Evolutionary conservation across 305 asterid species (phyloP), one percentile per base, ranked within the genome.

Genomic region (Andrographis paniculata): DNA sequence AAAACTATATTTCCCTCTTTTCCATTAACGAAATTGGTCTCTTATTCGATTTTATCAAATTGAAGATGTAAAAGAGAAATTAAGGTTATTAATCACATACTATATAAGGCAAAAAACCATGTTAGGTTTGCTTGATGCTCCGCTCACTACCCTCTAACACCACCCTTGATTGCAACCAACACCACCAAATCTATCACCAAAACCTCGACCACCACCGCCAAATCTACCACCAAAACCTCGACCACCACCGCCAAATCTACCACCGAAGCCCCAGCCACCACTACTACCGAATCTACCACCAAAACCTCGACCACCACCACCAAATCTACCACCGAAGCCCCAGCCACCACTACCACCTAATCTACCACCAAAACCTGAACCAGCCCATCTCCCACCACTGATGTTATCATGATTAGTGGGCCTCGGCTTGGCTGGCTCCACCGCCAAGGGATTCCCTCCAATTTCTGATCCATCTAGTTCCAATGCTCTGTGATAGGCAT

Each of bases 401-500:
- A 59, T 23, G 13, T 66, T 51, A 36, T 70, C 64, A 24, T 52
- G 48, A 3, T 61, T 17, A 48, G 67, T 73, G 41, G 30, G 65
- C 67, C 75, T 78, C 16, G 94, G 88, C 52, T 45, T 86, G 0
- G 95, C 93, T 69, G 74, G 89, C 35, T 73, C 68, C 57, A 91
- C 96, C 0, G 37, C 23, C 60, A 91, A 52, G 22, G 48, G 7
- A 53, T 37, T 22, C 14, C 56, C 77, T 22, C 78, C 79, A 18
- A 77, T 22, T 19, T 66, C 63, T 6, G 93, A 78, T n/a, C 80
- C 68, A 59, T 80, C 57, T 7, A 75, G 63, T 45, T 71, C 74
- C 54, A 86, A 48, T 18, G 99, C 99, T 56, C 71, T 59, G 64
- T 46, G 63, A 15, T 69, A 23, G 23, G 71, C 75, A 36, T 48